phyloP scores from a whole-genome alignment of 306 rosid genomes.

The Quercus alba region DNA sequence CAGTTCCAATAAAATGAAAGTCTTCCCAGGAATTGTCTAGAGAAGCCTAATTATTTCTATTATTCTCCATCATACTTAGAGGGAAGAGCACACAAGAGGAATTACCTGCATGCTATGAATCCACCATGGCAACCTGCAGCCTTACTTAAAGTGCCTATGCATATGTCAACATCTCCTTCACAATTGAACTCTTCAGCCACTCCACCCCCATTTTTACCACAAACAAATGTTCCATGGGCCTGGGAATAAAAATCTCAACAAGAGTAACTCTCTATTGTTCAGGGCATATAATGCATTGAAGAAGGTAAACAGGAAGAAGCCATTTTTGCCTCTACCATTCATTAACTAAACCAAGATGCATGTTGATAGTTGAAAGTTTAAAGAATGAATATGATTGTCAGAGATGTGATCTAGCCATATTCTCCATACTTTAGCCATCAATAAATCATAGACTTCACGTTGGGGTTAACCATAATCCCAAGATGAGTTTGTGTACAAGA shows the following conservation, averaged over 20 bases:
- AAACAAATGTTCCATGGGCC: constrained; percentile 97
- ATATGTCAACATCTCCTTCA: constrained; percentile 81
- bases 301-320: neutral
- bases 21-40: neutral
- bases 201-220: constrained; percentile 91
- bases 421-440: no score
- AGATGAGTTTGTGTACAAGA: neutral
- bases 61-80: neutral
- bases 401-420: neutral
- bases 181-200: constrained; percentile 87
- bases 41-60: neutral
- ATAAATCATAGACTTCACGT: neutral
- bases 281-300: constrained; percentile 10
- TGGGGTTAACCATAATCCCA: neutral
- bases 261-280: constrained; percentile 3
- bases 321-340: neutral
- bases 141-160: constrained; percentile 89
- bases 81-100: constrained; percentile 2
- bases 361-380: neutral
- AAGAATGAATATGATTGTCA: neutral
- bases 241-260: constrained; percentile 9
- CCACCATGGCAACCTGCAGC: constrained; percentile 99
- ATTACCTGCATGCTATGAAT: constrained; percentile 95
- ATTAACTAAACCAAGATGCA: neutral
- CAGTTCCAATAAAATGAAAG: neutral